Percentiles rank a stretch among this genome's conserved stretches.
These are phyloP conservation scores for Ceratocystis papillata DNA, from an alignment of 2,329 filamentous ascomycete genomes.

Conservation along the genomic window DNA sequence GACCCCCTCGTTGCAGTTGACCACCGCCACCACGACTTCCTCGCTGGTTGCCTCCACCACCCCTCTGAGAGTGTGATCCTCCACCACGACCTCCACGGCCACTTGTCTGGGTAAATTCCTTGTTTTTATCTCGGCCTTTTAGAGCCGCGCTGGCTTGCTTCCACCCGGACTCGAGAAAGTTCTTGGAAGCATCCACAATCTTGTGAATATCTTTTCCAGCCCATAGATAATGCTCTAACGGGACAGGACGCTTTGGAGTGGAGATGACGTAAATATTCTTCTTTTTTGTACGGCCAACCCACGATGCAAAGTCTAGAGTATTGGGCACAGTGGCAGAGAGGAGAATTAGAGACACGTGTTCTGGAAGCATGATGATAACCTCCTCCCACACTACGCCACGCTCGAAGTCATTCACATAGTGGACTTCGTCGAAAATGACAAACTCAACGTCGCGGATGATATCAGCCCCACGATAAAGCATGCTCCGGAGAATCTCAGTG, in stretches of 20 bases:
- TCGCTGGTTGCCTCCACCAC: constrained; percentile 31
- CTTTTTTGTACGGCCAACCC: constrained; percentile 95
- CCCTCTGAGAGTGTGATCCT: constrained; percentile 24
- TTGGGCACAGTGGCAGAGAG: constrained; percentile 95
- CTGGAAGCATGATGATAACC: constrained; percentile 98
- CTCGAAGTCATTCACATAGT: constrained; percentile 95
- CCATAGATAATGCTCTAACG: constrained; percentile 93
- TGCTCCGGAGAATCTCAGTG: constrained; percentile 92
- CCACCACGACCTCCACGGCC: constrained; percentile 25
- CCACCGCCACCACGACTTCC: constrained; percentile 33
- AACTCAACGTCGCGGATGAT: constrained; percentile 95
- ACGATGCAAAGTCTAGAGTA: constrained; percentile 93
- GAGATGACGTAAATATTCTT: constrained; percentile 99
- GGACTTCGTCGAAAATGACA: constrained; percentile 97
- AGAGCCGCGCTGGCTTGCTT: constrained; percentile 80
- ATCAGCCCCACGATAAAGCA: constrained; percentile 94
- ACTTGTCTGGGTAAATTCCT: constrained; percentile 17
- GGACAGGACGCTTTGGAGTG: constrained; percentile 87
- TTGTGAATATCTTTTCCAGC: constrained; percentile 85
- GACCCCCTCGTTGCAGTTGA: constrained; percentile 42
- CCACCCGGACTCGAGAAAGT: constrained; percentile 85
- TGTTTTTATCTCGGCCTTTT: constrained; percentile 64
- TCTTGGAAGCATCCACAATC: constrained; percentile 87
- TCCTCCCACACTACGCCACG: constrained; percentile 98
- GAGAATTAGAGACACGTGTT: constrained; percentile 90